Base-by-base conservation (phyloP, 495 filamentous ascomycete genomes). In the Aspergillus carlsbadensis region DNA sequence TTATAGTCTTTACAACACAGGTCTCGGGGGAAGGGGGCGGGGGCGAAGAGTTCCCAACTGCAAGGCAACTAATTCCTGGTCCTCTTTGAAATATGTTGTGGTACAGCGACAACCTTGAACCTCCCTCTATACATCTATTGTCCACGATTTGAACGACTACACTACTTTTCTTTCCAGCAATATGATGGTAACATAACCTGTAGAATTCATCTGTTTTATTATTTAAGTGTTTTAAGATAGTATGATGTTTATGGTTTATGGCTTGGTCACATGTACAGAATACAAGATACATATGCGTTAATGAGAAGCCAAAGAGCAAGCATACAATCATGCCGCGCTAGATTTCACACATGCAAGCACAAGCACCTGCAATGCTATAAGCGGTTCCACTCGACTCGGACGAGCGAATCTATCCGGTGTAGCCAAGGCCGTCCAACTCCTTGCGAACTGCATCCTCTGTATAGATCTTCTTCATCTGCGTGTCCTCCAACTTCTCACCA, bases 401-500 rank as follows among this genome's bases (percentile, higher is more conserved):
- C n/a, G n/a, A n/a, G n/a, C n/a, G n/a, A n/a, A n/a, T n/a, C 62
- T 67, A 79, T 50, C 78, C 79, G 47, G 52, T 73, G 58, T 76
- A 81, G 20, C 84, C 86, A 52, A 89, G 64, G n/a, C 65, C 73
- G 31, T 86, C 82, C 46, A 98, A 71, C 72, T 98, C 94, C 71
- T 85, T 88, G 52, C 90, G 79, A 31, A 98, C 91, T 7, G 78
- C 67, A 31, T 84, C 78, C 77, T 97, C 95, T 5, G 92, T 98
- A 18, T 83, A 81, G 59, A 98, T 98, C 81, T 98, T 98, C 83
- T 94, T 95, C 79, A 98, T 84, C 78, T 98, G 94, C 44, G 94
- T 98, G 68, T 96, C 92, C 73, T 98, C 94, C 54, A 98, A 70
- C 77, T 96, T 97, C 81, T 98, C 94, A 10, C 94, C 95, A 34